Percentiles rank a stretch among this genome's conserved stretches.
phyloP scores from a whole-genome alignment of 805 yeast genomes.

The Hanseniaspora opuntiae region DNA sequence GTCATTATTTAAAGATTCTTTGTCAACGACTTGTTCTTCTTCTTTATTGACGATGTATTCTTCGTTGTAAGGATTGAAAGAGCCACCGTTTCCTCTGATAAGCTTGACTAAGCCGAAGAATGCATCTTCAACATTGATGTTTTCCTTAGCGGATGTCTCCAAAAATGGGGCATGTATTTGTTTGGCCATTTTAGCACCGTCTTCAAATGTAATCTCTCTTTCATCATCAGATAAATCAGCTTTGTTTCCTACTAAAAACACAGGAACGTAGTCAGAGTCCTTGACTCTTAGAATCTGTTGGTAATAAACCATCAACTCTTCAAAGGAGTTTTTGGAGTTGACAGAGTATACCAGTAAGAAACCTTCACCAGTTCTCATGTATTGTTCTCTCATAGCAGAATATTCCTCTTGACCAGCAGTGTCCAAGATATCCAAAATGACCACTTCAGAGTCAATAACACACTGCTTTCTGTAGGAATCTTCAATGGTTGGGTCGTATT shows the following conservation, averaged over 20 bases:
- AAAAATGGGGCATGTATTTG: conserved; percentile 60
- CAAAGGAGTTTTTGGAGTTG: conserved; percentile 72
- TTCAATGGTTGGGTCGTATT: conserved; percentile 96
- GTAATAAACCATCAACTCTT: conserved; percentile 66
- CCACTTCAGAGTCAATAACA: conserved; percentile 63
- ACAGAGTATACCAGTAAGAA: conserved; percentile 79
- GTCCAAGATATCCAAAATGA: conserved; percentile 76
- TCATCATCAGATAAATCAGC: conserved; percentile 54
- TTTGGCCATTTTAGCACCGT: conserved; percentile 49
- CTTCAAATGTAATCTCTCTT: conserved; percentile 59
- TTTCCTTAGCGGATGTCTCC: conserved; percentile 87
- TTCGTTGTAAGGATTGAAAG: conserved; percentile 18
- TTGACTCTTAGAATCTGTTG: conserved; percentile 70
- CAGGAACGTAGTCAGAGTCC: conserved; percentile 63
- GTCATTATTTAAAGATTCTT: not conserved
- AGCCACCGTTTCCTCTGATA: conserved; percentile 31
- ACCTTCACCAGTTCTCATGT: conserved; percentile 94
- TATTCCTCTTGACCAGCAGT: conserved; percentile 98
- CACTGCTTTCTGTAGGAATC: conserved; percentile 82
- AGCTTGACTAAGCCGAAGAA: conserved; percentile 56
- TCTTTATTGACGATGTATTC: conserved; percentile 14
- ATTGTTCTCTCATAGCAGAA: conserved; percentile 83
- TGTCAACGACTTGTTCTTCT: not conserved
- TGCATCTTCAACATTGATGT: conserved; percentile 78
- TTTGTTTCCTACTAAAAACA: conserved; percentile 67